A percentile compares a stretch with the other conserved stretches of the same genome.
Conservation (phyloP, 495 filamentous ascomycete genomes). For the Aspergillus cristatus region DNA sequence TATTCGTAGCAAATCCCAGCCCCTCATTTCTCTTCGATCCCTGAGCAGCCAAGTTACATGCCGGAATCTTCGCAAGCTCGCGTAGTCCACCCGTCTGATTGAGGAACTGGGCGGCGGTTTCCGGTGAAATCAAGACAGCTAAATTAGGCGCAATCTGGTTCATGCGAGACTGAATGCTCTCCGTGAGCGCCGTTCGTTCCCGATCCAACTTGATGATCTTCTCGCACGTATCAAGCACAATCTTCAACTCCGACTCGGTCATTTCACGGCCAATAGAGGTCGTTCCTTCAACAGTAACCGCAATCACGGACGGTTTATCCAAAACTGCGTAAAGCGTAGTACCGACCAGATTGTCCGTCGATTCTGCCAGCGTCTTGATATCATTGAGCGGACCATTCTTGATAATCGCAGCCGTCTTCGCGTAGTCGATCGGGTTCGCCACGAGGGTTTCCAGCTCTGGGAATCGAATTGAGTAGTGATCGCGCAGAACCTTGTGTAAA, state of each 20-base stretch:
- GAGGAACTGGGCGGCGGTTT: slow-evolving; percentile 93
- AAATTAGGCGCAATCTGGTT: slow-evolving; percentile 91
- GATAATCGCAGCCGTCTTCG: slow-evolving; percentile 88
- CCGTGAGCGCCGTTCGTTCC: slow-evolving; percentile 78
- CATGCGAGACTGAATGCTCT: slow-evolving; percentile 97
- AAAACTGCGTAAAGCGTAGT: slow-evolving; percentile 67
- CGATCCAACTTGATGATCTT: slow-evolving; percentile 80
- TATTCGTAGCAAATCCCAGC: slow-evolving; percentile 86
- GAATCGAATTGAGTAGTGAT: slow-evolving; percentile 90
- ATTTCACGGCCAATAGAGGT: slow-evolving; percentile 75
- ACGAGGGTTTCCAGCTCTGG: slow-evolving; percentile 94
- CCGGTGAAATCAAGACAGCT: slow-evolving; percentile 82
- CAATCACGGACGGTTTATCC: slow-evolving; percentile 86
- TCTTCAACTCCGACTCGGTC: slow-evolving; percentile 61
- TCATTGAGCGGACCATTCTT: slow-evolving; percentile 88
- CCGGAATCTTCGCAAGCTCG: slow-evolving; percentile 81
- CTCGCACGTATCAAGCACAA: slow-evolving; percentile 69
- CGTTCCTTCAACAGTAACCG: slow-evolving; percentile 63
- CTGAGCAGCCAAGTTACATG: slow-evolving; percentile 84
- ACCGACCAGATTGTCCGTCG: slow-evolving; percentile 64
- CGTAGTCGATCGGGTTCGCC: slow-evolving; percentile 86
- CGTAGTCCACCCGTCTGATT: slow-evolving; percentile 85
- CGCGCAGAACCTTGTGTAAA: slow-evolving; percentile 90
- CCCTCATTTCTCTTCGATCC: slow-evolving; percentile 79
- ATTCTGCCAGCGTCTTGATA: slow-evolving; percentile 65